Conservation (phyloP, 1,139 yeast species). For the Debaryomyces fabryi region DNA sequence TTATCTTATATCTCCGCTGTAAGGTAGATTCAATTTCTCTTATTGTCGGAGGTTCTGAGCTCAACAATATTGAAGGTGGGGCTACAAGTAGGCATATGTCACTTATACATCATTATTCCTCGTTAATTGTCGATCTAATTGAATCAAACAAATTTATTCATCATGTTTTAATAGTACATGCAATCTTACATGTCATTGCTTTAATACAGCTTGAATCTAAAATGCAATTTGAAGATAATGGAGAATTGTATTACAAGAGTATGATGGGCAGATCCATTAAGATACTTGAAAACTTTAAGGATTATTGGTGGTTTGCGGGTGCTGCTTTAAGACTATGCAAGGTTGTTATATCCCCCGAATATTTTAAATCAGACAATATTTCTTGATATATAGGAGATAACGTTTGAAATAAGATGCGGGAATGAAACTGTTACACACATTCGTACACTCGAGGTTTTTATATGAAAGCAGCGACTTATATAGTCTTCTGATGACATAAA, state of each 20-base stretch:
- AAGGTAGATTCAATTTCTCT: conserved; percentile 27
- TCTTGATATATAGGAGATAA: not conserved
- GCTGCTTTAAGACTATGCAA: conserved; percentile 8
- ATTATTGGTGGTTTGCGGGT: conserved; percentile 22
- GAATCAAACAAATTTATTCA: conserved; percentile 15
- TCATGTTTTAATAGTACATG: conserved; percentile 25
- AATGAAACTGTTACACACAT: too few species aligned
- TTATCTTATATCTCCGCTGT: conserved; percentile 25
- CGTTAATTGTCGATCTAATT: conserved; percentile 11
- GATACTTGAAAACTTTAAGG: conserved; percentile 15
- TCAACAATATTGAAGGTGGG: not conserved
- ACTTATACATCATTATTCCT: conserved; percentile 12
- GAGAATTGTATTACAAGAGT: not conserved
- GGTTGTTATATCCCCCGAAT: conserved; percentile 2
- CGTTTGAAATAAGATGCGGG: too few species aligned
- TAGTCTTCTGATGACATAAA: too few species aligned
- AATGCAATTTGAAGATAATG: conserved; percentile 11
- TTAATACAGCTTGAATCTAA: conserved; percentile 23
- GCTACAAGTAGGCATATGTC: conserved; percentile 12
- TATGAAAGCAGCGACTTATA: too few species aligned
- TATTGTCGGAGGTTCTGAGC: conserved; percentile 10
- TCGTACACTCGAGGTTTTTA: too few species aligned
- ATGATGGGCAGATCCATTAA: not conserved
- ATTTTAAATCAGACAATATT: not conserved
- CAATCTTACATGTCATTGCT: conserved; percentile 28